Base-by-base conservation (phyloP, 768 basidiomycete species). In the Suillus americanus region DNA sequence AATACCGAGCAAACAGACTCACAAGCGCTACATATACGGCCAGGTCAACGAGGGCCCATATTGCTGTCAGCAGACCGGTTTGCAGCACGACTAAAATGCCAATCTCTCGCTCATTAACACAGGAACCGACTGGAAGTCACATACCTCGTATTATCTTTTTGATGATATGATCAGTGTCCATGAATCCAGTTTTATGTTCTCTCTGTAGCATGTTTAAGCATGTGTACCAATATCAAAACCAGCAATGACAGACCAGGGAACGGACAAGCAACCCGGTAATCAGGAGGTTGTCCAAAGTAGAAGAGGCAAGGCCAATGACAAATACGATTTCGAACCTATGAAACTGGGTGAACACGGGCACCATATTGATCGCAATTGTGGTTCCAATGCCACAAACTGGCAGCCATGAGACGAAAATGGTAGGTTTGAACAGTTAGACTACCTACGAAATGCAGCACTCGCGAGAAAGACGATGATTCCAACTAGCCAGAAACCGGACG, bases 281-380 rank as follows among this genome's bases (percentile, higher is more conserved):
- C 12, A 84, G 66, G 9, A 81, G 66, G 68, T 86, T 86, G 13
- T 80, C 79, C 13, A 78, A 71, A 6, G 80, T 80, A 14, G 83
- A 78, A 0, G 80, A 70, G 20, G 78, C 68, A 37, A 86, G 79
- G 85, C 85, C 86, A 10, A 74, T 43, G 40, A 75, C 74, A 51
- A 73, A 74, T 48, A 77, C 62, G 14, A 68, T 64, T 60, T 77
- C 66, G 35, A 79, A 79, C 50, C 63, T 71, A 33, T 72, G 67
- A 59, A 79, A 72, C 41, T 76, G 57, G 1, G 64, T 62, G 59
- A 75, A 79, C 9, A 65, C 65, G 1, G 72, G 70, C 7, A 76
- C 69, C 23, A 74, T 66, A 18, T 66, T 70, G 50, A 75, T 67
- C 48, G 73, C 77, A 28, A 78, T 65, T 1, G 77, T 62, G 33